A percentile compares a stretch with the other conserved stretches of the same genome.
Evolutionary conservation across 2,329 filamentous ascomycete genomes (phyloP).

Genomic region (Claviceps citrina): DNA sequence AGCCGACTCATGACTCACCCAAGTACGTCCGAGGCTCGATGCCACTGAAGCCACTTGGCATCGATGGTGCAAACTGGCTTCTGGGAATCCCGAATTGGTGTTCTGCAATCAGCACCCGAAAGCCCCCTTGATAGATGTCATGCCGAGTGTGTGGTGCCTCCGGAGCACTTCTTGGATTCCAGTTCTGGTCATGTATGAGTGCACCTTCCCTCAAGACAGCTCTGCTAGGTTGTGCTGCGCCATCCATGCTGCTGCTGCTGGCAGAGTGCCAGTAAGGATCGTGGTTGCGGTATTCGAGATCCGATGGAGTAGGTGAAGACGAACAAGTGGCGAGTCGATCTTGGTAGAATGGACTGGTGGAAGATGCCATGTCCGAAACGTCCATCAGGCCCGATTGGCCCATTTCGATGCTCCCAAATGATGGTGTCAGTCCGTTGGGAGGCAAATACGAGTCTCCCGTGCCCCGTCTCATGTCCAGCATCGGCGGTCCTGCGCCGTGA

Average conservation of each 20-base stretch:
- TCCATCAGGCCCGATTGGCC: slow-evolving; percentile 35
- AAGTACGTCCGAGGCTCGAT: slow-evolving; percentile 39
- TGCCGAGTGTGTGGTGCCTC: background rate
- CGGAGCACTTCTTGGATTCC: slow-evolving; percentile 1
- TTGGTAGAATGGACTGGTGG: slow-evolving; percentile 37
- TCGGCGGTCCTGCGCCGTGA: slow-evolving; percentile 50
- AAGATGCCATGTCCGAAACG: slow-evolving; percentile 40
- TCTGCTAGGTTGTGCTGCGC: background rate
- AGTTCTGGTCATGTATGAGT: background rate
- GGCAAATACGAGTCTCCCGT: slow-evolving; percentile 53
- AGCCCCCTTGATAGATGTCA: background rate
- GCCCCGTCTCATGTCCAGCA: slow-evolving; percentile 51
- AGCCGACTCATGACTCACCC: too few relatives aligned
- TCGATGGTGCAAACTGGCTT: slow-evolving; percentile 18
- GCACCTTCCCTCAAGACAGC: background rate
- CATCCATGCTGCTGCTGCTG: slow-evolving; percentile 1
- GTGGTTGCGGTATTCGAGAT: slow-evolving; percentile 9
- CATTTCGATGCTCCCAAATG: slow-evolving; percentile 52
- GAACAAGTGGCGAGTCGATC: slow-evolving; percentile 39
- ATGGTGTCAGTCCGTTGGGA: slow-evolving; percentile 49
- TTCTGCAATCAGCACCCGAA: slow-evolving; percentile 26
- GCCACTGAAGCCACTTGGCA: slow-evolving; percentile 24
- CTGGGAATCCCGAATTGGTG: slow-evolving; percentile 14
- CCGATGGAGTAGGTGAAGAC: slow-evolving; percentile 32
- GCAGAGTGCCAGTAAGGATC: slow-evolving; percentile 3